Conservation (phyloP, 2,329 filamentous ascomycete species). For the Claviceps sp. region DNA sequence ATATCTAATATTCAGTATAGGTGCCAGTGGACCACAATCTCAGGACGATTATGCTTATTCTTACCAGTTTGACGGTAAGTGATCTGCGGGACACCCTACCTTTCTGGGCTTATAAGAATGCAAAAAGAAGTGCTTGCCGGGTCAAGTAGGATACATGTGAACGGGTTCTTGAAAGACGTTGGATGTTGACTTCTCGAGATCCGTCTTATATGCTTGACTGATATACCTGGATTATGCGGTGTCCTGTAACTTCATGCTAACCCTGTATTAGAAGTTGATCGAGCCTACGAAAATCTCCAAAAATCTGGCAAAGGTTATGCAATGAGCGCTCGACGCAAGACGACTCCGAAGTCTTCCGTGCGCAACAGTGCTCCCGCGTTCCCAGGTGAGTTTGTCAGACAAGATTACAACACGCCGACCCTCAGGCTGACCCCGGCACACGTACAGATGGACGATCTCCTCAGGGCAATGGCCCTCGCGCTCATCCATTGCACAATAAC, state of each 20-base stretch:
- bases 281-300: constrained; percentile 85
- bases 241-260: not conserved
- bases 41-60: constrained; percentile 72
- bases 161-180: not conserved
- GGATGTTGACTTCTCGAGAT: not conserved
- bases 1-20: constrained; percentile 26
- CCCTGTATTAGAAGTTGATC: constrained; percentile 68
- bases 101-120: not conserved
- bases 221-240: not conserved
- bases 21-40: constrained; percentile 60
- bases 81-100: not conserved
- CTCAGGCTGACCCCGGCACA: constrained; percentile 11
- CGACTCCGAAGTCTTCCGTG: constrained; percentile 6
- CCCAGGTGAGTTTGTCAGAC: constrained; percentile 1
- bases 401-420: constrained; percentile 1
- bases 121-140: not conserved
- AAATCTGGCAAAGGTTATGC: constrained; percentile 93
- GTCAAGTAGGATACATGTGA: not conserved
- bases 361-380: constrained; percentile 6
- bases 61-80: constrained; percentile 81
- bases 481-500: constrained; percentile 74
- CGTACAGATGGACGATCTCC: constrained; percentile 56
- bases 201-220: not conserved
- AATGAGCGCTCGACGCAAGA: constrained; percentile 60
- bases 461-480: constrained; percentile 50